phyloP scores from a whole-genome alignment of 108 stramenopile genomes.

The Cyclotella cryptica region DNA sequence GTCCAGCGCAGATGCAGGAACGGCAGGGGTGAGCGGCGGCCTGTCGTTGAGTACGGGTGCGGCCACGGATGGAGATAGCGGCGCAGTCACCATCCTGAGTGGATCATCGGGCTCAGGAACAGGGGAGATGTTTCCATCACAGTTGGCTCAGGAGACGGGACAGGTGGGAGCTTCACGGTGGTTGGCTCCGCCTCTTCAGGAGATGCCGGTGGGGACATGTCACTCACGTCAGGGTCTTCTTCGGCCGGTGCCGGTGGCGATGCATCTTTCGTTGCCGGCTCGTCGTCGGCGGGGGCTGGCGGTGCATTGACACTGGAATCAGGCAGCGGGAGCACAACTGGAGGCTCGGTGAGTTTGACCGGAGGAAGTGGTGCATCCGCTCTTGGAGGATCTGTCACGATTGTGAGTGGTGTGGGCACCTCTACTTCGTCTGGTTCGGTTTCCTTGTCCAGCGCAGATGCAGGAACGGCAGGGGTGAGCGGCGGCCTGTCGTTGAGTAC shows the following conservation, averaged over 20 bases:
- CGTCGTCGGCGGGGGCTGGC: slow-evolving; percentile 1
- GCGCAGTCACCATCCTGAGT: neutral
- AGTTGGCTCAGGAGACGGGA: neutral
- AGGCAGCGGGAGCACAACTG: slow-evolving; percentile 13
- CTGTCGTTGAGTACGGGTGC: too few relatives aligned
- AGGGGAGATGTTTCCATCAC: neutral
- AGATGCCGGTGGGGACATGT: neutral
- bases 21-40: too few relatives aligned
- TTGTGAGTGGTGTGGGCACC: too few relatives aligned
- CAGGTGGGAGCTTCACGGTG: neutral
- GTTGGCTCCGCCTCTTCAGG: neutral
- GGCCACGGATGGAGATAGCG: too few relatives aligned
- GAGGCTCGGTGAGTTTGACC: slow-evolving; percentile 8
- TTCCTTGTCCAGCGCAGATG: too few relatives aligned
- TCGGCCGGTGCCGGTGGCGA: slow-evolving; percentile 7
- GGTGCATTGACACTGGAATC: slow-evolving; percentile 6
- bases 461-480: too few relatives aligned
- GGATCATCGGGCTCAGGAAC: neutral
- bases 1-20: too few relatives aligned
- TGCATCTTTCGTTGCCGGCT: slow-evolving; percentile 13
- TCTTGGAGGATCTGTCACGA: slow-evolving; percentile 8
- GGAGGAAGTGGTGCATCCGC: slow-evolving; percentile 5
- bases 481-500: too few relatives aligned
- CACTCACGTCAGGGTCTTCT: slow-evolving; percentile 6
- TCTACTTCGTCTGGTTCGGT: too few relatives aligned